Percentiles rank a stretch among this genome's conserved stretches.
Conservation (phyloP, 768 basidiomycete species). For the Amanita thiersii region DNA sequence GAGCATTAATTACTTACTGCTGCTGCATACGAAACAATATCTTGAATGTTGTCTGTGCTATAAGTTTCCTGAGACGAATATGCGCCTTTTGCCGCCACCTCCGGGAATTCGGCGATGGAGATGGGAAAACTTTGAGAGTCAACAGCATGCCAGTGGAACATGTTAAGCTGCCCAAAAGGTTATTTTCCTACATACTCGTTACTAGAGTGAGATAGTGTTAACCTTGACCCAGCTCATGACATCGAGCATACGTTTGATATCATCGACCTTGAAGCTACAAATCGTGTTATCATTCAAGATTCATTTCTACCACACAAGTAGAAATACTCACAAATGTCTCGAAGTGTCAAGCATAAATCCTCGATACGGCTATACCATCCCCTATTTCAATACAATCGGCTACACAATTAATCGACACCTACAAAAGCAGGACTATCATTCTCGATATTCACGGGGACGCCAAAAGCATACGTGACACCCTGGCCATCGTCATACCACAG, state of each 20-base stretch:
- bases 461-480: constrained; percentile 35
- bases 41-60: background rate
- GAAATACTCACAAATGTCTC: constrained; percentile 45
- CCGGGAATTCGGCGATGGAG: constrained; percentile 18
- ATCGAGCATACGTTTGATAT: constrained; percentile 53
- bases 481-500: constrained; percentile 48
- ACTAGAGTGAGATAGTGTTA: constrained; percentile 36
- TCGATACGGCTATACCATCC: constrained; percentile 60
- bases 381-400: too few species aligned
- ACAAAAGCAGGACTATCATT: constrained; percentile 51
- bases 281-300: background rate
- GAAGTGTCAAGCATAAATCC: constrained; percentile 68
- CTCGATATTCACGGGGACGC: constrained; percentile 38
- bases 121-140: constrained; percentile 68
- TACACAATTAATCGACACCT: too few species aligned
- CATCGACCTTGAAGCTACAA: constrained; percentile 40
- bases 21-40: background rate
- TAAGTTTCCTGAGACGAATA: background rate
- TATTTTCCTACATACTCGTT: constrained; percentile 27
- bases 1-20: background rate
- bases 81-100: background rate
- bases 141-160: constrained; percentile 65
- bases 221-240: constrained; percentile 63
- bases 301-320: background rate
- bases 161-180: constrained; percentile 34